Conservation (phyloP, 148 eudicot species). For the Mesembryanthemum crystallinum region DNA sequence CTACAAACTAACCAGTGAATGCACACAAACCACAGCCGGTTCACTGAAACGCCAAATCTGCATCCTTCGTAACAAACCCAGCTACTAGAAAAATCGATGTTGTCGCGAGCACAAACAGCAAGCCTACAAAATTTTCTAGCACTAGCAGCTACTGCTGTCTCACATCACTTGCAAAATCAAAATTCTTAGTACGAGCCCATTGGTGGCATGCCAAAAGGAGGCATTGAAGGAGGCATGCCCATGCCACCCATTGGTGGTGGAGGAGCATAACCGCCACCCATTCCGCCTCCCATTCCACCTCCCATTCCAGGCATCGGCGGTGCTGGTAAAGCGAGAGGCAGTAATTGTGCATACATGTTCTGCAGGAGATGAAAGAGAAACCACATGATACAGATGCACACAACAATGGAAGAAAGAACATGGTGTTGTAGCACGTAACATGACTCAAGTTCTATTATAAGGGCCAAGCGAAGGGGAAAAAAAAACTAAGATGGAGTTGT, state of each 20-base stretch:
- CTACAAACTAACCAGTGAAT: slow-evolving; percentile 15
- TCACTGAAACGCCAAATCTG: slow-evolving; percentile 4
- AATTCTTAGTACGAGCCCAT: slow-evolving; percentile 71
- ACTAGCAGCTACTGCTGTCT: slow-evolving; percentile 15
- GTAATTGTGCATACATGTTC: slow-evolving; percentile 94
- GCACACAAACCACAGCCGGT: neutral
- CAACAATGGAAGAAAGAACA: neutral
- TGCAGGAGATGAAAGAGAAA: slow-evolving; percentile 29
- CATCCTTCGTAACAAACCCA: neutral
- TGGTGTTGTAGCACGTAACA: neutral
- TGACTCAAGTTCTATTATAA: too few species aligned
- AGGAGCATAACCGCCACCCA: slow-evolving; percentile 68
- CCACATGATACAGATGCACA: neutral
- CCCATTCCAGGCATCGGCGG: slow-evolving; percentile 93
- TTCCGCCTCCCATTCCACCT: slow-evolving; percentile 36
- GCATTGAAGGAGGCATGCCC: slow-evolving; percentile 96
- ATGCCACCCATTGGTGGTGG: slow-evolving; percentile 74
- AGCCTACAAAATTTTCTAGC: slow-evolving; percentile 33
- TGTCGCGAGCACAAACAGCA: slow-evolving; percentile 24
- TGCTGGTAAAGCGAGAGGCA: slow-evolving; percentile 96
- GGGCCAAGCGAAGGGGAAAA: too few species aligned
- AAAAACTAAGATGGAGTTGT: neutral
- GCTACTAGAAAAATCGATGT: slow-evolving; percentile 25
- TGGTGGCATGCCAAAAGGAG: slow-evolving; percentile 89
- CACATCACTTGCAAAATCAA: neutral